Base-by-base conservation (phyloP, 2,329 filamentous ascomycete species). In the Stagonosporopsis cucurbitacearum region DNA sequence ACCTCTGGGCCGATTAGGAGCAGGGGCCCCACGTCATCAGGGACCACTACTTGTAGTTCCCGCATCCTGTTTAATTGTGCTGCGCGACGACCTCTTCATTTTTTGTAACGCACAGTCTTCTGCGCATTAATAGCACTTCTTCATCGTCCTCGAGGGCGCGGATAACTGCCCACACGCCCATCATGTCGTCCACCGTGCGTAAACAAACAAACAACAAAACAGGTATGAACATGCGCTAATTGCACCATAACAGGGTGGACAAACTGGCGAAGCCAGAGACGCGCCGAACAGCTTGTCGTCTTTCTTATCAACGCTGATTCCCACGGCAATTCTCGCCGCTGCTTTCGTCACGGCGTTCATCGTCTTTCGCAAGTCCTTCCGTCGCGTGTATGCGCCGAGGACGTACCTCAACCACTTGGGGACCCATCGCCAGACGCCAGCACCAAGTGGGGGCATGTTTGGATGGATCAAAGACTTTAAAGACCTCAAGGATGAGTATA, bases 391-490 rank as follows among this genome's bases (percentile, higher is more conserved):
- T 62, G 71, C 75, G 42, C 79, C 79, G 11, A 72, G 79, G 52
- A 79, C 78, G n/a, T 80, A 80, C 62, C 66, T 81, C 30, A 69
- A 77, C 50, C 78, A 74, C 45, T 59, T 81, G 49, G 74, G 75
- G 28, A 59, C 70, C 22, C 64, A 75, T 63, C 77, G 83, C 58
- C 76, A 77, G 61, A 83, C 77, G 43, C 82, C 82, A 19, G 73
- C 80, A 5, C 74, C 68, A 17, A 71, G 72, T 22, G 54, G 51
- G 12, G 79, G 81, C 37, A 74, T 82, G 54, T 70, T 85, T 44
- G 81, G 82, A 60, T 86, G 84, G 84, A 78, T 86, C 47, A 74
- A 70, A 6, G 76, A 79, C 51, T 80, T 80, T 60, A 69, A 73
- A 22, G 66, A 61, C 64, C 77, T 81, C 40, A 67, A 75, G 26